Evolutionary conservation across 1,139 yeast species (phyloP), one percentile per base, ranked within the genome.

Genomic region (Scheffersomyces segobiensis): DNA sequence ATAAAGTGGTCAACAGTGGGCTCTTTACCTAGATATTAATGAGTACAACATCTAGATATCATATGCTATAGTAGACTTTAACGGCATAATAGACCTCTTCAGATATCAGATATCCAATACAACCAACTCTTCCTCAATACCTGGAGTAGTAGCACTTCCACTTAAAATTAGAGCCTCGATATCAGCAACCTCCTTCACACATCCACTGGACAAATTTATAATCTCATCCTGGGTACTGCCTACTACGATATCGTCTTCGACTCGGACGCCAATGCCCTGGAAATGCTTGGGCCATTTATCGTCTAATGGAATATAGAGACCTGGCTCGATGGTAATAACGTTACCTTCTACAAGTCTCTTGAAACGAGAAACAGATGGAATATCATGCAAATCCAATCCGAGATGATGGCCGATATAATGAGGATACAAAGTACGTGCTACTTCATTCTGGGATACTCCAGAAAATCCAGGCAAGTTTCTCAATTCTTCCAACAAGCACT

Each of bases 371-470:
- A 80, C 82, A 49, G 80, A 73, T 17, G 95, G 92, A 32, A 88
- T 82, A 70, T 93, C 98, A 73, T 93, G 98, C 47, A 93, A 91
- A 67, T 95, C 99, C 53, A 96, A 76, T 0, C 99, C 99, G 54
- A 96, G 78, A 68, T 95, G 95, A 71, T 96, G 99, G 2, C 99
- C 99, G 63, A 96, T 88, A 67, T 91, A 93, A 72, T 96, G 99
- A 0, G 98, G 98, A 69, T 93, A 96, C 49, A 95, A 75, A 49
- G 73, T 69, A 57, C 84, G 75, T 47, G 85, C 73, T 6, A 88
- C 82, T 54, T 87, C 88, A 68, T 80, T 73, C 47, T 76, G 77
- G 47, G 81, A 78, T 20, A 87, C 70, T 24, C 77, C 71, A 5
- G 76, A 68, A 64, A 93, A 86, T 0, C 98, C 98, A 0, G 82